Evolutionary conservation across 805 yeast genomes (phyloP), one percentile per base, ranked within the genome.

Genomic region (Isabelozyma rhagii): DNA sequence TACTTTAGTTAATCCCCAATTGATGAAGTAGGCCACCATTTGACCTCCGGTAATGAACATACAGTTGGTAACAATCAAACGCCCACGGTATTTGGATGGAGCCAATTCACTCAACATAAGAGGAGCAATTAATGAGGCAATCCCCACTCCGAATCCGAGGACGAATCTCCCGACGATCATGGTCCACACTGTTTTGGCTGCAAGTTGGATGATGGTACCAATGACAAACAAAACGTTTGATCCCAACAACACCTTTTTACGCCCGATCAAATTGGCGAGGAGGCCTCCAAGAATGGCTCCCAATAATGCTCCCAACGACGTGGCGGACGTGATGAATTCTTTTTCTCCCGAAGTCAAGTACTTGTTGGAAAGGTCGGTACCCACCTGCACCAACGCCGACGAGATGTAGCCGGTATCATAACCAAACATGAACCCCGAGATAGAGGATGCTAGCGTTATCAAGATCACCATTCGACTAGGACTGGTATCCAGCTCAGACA

Each of bases 351-450:
- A 79, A 0, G 91, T 74, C 47, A 92, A 75, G 0, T 65, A 59
- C 49, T 77, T 76, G 55, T 82, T 81, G 13, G 69, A 66, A 53
- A 93, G 78, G 63, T 89, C 96, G 5, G 83, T 80, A 10, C 92
- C 91, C 44, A 93, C 83, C 38, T 91, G 83, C 17, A 92, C 96
- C 59, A 93, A 76, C 0, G 97, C 97, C 15, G 96, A 85, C 3
- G 98, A 93, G 41, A 93, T 92, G 69, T 93, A 93, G 57, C 98
- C 98, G 0, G 98, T 93, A 67, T 93, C 99, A 63, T 93, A 93
- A 57, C 99, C 99, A 69, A 93, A 93, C 90, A 93, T 83, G 69
- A 92, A 90, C 1, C 98, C 98, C 0, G 97, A 91, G 54, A 93
- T 85, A 7, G 97, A 91, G 0, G 97, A 83, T 27, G 84, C 83